phyloP scores from a whole-genome alignment of 768 basidiomycete species.

The Tremella yokohamensis region DNA sequence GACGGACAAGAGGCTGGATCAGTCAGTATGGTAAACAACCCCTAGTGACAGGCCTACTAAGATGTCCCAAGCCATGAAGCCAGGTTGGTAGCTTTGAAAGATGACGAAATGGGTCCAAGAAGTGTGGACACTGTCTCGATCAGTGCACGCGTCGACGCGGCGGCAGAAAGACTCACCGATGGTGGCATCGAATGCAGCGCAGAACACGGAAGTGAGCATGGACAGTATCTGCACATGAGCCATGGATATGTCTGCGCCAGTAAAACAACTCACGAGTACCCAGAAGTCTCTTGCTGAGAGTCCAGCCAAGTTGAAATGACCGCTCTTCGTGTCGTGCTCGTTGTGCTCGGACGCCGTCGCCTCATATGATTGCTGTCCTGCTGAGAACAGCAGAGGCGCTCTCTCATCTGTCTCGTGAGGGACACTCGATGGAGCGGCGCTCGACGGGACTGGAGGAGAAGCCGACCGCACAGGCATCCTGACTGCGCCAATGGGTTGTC shows the following conservation, averaged over 20 bases:
- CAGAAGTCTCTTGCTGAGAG: conserved; percentile 8
- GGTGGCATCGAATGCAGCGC: conserved; percentile 78
- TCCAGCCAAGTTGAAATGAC: conserved; percentile 17
- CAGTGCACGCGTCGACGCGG: not conserved
- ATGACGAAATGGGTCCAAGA: conserved; percentile 76
- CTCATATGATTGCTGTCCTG: not conserved
- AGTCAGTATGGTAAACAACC: not conserved
- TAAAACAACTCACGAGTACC: conserved; percentile 10
- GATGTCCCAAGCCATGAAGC: conserved; percentile 84
- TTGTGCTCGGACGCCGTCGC: not conserved
- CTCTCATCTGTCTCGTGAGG: not conserved
- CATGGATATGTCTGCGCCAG: not conserved
- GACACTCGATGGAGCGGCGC: not conserved
- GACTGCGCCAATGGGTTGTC: too few species aligned
- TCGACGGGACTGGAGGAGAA: not conserved
- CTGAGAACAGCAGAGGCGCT: not conserved
- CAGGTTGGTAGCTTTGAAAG: conserved; percentile 60
- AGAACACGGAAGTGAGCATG: conserved; percentile 57
- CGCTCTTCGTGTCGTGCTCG: not conserved
- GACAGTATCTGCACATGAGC: conserved; percentile 9
- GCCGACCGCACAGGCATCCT: not conserved
- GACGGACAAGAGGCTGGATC: conserved; percentile 62
- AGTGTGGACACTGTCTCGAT: conserved; percentile 67
- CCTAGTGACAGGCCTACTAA: conserved; percentile 53
- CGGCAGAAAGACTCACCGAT: conserved; percentile 20